Base-by-base conservation (phyloP, 2,329 filamentous ascomycete species). In the Didymella pinodella region DNA sequence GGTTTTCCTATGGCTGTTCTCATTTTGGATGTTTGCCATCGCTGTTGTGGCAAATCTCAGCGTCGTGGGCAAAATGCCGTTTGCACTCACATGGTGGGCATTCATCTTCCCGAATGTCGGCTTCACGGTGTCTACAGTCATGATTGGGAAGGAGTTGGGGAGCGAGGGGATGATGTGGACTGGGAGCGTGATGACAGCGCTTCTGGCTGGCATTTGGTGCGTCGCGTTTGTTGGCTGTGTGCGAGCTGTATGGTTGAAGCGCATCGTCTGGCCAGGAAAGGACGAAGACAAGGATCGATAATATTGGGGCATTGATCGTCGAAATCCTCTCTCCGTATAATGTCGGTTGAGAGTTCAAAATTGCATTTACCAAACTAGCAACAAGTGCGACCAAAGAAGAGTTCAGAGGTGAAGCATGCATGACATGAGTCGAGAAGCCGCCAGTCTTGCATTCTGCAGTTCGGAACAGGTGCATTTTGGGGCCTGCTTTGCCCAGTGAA, bases 1-100 rank as follows among this genome's bases (percentile, higher is more conserved):
- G 1, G 79, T 90, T 1, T 84, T 85, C 61, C 75, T 92, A 7
- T 92, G 89, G 88, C 81, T 85, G 0, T 77, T 91, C 11, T 77
- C 78, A 1, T 75, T 85, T 22, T 86, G 82, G 82, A 81, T 85
- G 65, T 85, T 85, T 65, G 63, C 54, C 0, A 71, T 81, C 18
- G 72, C 76, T 0, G 38, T 76, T 0, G 56, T 79, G 4, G 71
- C 64, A 6, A 68, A 66, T 41, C 40, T 76, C 0, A 40, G 36
- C 16, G 56, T 48, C 0, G 41, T 65, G 3, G 57, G 57, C 0
- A 55, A 54, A 8, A 73, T 73, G 34, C 85, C 84, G 81, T 83
- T 87, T 84, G 65, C 57, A 80, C 77, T 89, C 2, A 60, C 57
- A 10, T 89, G 86, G 86, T 89, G 85, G 83, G 85, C 85, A 0